These are phyloP conservation scores for Pyrrhoderma noxium DNA, from an alignment of 1,284 basidiomycete species.

Conservation along the genomic window DNA sequence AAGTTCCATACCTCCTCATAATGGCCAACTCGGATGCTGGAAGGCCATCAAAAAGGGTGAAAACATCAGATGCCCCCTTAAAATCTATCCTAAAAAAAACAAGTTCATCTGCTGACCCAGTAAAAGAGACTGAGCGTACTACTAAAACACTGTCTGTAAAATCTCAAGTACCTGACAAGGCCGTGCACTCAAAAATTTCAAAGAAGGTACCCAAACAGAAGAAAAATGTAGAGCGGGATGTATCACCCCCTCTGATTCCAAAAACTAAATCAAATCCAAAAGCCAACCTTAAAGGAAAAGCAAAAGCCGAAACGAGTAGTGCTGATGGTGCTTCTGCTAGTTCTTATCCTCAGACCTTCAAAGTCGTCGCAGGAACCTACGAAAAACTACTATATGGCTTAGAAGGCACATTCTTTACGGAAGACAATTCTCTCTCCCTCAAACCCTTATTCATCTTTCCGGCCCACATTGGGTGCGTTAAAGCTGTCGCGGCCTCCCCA, in stretches of 20 bases:
- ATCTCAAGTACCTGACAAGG: neutral
- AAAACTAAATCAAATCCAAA: neutral
- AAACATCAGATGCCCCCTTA: constrained; percentile 3
- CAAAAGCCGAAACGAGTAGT: constrained; percentile 1
- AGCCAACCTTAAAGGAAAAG: constrained; percentile 34
- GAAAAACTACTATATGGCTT: constrained; percentile 94
- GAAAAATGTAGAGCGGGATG: neutral
- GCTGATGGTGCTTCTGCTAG: neutral
- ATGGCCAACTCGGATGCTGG: too few relatives aligned
- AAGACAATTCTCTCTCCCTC: constrained; percentile 37
- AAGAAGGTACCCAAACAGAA: neutral
- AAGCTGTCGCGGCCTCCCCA: constrained; percentile 81
- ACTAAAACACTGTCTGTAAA: neutral
- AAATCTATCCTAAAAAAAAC: constrained; percentile 15
- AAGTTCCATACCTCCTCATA: too few relatives aligned
- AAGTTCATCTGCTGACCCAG: neutral
- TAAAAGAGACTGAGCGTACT: too few relatives aligned
- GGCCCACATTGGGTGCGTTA: constrained; percentile 90
- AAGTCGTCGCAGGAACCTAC: constrained; percentile 87
- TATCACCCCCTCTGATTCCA: neutral
- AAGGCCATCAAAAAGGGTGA: constrained; percentile 3
- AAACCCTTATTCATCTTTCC: constrained; percentile 94
- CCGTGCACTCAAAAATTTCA: neutral
- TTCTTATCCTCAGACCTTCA: constrained; percentile 57
- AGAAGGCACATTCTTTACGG: constrained; percentile 51